Percentiles rank a stretch among this genome's conserved stretches.
phyloP scores from a whole-genome alignment of 192 early-diverging fungal genomes.

The Coemansia sp. region DNA sequence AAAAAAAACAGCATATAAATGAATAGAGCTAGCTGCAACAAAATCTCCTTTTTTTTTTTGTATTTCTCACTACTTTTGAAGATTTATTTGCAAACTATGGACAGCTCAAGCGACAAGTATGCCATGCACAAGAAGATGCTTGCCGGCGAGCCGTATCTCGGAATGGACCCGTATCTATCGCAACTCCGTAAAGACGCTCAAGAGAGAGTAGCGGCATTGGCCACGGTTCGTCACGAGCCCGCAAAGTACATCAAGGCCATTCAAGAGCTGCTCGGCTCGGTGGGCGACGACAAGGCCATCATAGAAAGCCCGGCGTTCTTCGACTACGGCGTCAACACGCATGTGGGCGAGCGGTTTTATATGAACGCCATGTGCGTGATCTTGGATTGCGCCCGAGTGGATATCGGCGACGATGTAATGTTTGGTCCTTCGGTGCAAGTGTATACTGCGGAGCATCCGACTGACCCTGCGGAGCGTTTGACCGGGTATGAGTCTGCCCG shows the following conservation, averaged over 20 bases:
- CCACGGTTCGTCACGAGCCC: constrained; percentile 24
- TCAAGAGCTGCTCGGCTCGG: constrained; percentile 56
- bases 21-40: too few relatives aligned
- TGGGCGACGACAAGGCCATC: constrained; percentile 54
- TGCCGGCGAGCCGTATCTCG: constrained; percentile 58
- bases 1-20: too few relatives aligned
- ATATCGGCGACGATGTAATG: constrained; percentile 69
- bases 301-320: constrained; percentile 68
- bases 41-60: too few relatives aligned
- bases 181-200: constrained; percentile 26
- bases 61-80: too few relatives aligned
- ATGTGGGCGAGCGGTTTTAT: constrained; percentile 70
- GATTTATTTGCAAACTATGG: too few relatives aligned
- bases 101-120: constrained; percentile 5
- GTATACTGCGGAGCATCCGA: constrained; percentile 71
- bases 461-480: constrained; percentile 51
- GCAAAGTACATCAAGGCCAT: constrained; percentile 23
- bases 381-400: constrained; percentile 70
- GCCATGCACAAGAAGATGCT: constrained; percentile 67
- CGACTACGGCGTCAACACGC: constrained; percentile 80
- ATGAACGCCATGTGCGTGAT: constrained; percentile 74
- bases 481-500: constrained; percentile 18
- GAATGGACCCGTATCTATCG: constrained; percentile 56
- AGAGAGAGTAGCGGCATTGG: constrained; percentile 31
- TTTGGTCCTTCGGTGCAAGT: constrained; percentile 78